These are phyloP conservation scores for Phaeophleospora eucalypticola DNA, from an alignment of 2,329 filamentous ascomycete genomes.

Conservation along the genomic window DNA sequence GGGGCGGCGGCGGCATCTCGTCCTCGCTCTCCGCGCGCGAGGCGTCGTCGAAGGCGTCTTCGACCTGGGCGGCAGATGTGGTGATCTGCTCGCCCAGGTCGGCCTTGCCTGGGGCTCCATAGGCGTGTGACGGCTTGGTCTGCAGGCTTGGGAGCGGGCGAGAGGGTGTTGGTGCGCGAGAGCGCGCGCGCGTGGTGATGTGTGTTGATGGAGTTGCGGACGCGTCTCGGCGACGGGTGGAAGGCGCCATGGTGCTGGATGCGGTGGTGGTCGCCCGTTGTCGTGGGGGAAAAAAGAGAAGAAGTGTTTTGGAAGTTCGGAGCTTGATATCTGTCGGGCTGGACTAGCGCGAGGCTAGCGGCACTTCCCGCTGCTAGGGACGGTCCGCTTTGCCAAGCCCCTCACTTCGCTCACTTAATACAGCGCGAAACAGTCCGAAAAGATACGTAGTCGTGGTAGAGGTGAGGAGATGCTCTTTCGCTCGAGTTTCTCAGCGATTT, in stretches of 20 bases:
- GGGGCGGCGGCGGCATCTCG: neutral
- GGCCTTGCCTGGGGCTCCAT: neutral
- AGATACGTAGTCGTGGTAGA: neutral
- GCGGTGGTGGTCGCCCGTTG: no score
- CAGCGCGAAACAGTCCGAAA: no score
- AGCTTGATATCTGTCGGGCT: no score
- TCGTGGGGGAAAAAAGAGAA: no score
- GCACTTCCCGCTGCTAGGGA: no score
- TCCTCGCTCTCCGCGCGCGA: neutral
- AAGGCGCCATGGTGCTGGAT: neutral
- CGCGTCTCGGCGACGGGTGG: neutral
- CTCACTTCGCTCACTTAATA: no score
- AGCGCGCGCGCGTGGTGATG: neutral
- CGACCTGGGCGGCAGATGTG: neutral
- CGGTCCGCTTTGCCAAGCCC: no score
- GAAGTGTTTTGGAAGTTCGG: no score
- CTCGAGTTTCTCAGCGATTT: no score
- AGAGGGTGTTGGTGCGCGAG: neutral
- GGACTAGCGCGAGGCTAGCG: no score
- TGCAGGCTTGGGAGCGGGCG: neutral
- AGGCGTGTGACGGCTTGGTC: neutral
- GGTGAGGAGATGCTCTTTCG: neutral
- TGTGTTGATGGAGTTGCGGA: neutral
- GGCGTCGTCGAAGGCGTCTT: neutral
- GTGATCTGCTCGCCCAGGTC: neutral